Percentiles rank a stretch among this genome's conserved stretches.
Evolutionary conservation across 2,329 filamentous ascomycete genomes (phyloP).

Genomic region (Aaosphaeria arxii): DNA sequence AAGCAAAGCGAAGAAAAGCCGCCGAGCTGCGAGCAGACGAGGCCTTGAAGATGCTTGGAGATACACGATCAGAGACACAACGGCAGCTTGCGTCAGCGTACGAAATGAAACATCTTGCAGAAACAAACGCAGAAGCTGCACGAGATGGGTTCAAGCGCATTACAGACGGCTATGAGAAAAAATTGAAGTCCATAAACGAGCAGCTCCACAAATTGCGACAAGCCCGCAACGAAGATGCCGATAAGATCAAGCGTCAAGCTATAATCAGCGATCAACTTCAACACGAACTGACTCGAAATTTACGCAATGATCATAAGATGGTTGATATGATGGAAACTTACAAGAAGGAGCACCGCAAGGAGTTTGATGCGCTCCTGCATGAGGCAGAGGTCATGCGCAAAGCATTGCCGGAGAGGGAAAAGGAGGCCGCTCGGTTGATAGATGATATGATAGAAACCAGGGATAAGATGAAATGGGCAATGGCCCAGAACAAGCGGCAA

Average conservation of each 20-base stretch:
- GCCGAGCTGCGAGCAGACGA: slow-evolving; percentile 60
- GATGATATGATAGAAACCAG: slow-evolving; percentile 59
- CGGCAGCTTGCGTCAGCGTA: slow-evolving; percentile 59
- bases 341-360: slow-evolving; percentile 62
- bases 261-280: slow-evolving; percentile 73
- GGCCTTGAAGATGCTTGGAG: slow-evolving; percentile 64
- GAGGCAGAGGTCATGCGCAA: slow-evolving; percentile 56
- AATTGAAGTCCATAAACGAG: slow-evolving; percentile 54
- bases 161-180: slow-evolving; percentile 46
- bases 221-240: slow-evolving; percentile 25
- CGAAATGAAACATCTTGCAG: slow-evolving; percentile 51
- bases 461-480: slow-evolving; percentile 69
- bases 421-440: slow-evolving; percentile 59
- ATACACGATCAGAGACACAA: slow-evolving; percentile 57
- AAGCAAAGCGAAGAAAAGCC: slow-evolving; percentile 59
- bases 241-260: slow-evolving; percentile 51
- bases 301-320: slow-evolving; percentile 62
- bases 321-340: slow-evolving; percentile 60
- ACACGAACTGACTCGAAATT: slow-evolving; percentile 61
- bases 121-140: slow-evolving; percentile 62
- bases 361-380: slow-evolving; percentile 58
- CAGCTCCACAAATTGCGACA: slow-evolving; percentile 29
- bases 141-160: slow-evolving; percentile 70
- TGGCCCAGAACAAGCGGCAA: slow-evolving; percentile 40
- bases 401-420: slow-evolving; percentile 55